Evolutionary conservation across 306 rosid species (phyloP).

Genomic region (Malus sylvestris): DNA sequence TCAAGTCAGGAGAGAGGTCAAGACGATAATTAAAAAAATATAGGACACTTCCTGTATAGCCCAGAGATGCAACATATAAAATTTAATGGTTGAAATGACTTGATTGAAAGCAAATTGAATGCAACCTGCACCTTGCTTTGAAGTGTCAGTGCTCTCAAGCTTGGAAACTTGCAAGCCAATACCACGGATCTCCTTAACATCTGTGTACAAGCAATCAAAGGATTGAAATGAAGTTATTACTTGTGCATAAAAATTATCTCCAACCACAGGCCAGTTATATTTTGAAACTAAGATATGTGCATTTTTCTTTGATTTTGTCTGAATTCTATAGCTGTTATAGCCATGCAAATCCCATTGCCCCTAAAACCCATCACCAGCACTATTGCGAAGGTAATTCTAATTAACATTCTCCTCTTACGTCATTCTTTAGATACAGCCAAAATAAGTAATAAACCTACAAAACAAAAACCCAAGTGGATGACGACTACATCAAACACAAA

Average conservation of each 20-base stretch:
- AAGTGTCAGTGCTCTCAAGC: constrained; percentile 59
- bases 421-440: neutral
- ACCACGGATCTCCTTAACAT: constrained; percentile 92
- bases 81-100: neutral
- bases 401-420: neutral
- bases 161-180: constrained; percentile 90
- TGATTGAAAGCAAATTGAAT: neutral
- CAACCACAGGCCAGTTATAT: no score
- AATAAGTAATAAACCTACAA: neutral
- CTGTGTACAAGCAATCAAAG: constrained; percentile 33
- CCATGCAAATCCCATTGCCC: neutral
- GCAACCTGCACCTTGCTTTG: constrained; percentile 55
- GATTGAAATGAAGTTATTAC: neutral
- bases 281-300: neutral
- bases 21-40: constrained; percentile 11
- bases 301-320: neutral
- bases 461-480: neutral
- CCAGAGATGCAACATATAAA: neutral
- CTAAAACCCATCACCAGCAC: neutral
- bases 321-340: neutral
- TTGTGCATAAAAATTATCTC: neutral
- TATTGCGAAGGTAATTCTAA: neutral
- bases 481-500: neutral
- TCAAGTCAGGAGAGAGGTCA: constrained; percentile 9
- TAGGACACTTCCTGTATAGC: constrained; percentile 5